Percentiles rank a stretch among this genome's conserved stretches.
These are phyloP conservation scores for Serendipita sp. DNA, from an alignment of 768 basidiomycete genomes.

Conservation along the genomic window DNA sequence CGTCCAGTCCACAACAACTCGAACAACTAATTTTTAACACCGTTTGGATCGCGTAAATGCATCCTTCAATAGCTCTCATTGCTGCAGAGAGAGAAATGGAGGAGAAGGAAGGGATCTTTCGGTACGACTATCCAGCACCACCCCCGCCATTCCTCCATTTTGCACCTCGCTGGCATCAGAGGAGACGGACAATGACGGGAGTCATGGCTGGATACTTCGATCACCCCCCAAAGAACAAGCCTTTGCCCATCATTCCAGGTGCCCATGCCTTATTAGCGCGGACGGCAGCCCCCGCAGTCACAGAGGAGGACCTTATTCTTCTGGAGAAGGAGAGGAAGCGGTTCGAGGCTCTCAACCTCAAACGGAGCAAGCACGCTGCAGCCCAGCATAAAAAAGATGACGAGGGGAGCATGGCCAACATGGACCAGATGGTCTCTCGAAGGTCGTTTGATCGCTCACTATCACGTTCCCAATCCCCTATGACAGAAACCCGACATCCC, in stretches of 20 bases:
- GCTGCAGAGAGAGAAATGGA: neutral
- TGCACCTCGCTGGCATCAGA: conserved; percentile 5
- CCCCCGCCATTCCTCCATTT: conserved; percentile 3
- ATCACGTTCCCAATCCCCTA: neutral
- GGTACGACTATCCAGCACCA: neutral
- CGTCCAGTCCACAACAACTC: neutral
- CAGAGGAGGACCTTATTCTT: neutral
- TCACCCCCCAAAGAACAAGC: neutral
- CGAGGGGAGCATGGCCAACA: neutral
- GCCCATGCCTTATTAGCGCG: neutral
- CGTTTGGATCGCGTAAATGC: neutral
- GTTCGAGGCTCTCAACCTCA: neutral
- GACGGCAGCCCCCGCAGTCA: neutral
- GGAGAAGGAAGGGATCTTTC: neutral
- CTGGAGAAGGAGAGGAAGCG: neutral
- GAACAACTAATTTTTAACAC: neutral
- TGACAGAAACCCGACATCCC: neutral
- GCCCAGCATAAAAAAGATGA: neutral
- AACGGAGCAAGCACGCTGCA: neutral
- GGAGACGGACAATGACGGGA: neutral
- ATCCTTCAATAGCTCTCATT: neutral
- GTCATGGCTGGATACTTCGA: conserved; percentile 3
- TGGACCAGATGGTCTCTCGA: neutral
- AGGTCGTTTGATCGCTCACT: neutral
- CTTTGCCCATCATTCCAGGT: neutral